Evolutionary conservation across 2,329 filamentous ascomycete species (phyloP).

Genomic region (Colletotrichum sp.): DNA sequence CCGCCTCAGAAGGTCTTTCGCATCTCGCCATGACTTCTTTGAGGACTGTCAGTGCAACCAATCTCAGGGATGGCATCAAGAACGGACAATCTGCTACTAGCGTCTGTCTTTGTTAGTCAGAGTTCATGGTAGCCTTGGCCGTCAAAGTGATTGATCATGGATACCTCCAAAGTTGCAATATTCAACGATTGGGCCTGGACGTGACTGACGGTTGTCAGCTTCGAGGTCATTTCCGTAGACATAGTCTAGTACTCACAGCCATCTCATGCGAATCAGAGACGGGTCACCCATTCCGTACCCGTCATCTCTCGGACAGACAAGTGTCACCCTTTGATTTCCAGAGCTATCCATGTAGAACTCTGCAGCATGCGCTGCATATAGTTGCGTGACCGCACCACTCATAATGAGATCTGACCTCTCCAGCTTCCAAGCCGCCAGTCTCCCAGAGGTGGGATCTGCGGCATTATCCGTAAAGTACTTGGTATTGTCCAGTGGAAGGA

Average conservation of each 20-base stretch:
- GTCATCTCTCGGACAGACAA: not conserved
- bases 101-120: not conserved
- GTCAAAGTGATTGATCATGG: not conserved
- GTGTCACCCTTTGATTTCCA: not conserved
- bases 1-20: not conserved
- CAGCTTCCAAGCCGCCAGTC: not conserved
- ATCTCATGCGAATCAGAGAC: not conserved
- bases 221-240: not conserved
- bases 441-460: not conserved
- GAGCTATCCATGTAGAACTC: conserved; percentile 1
- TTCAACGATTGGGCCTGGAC: not conserved
- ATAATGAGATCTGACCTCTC: not conserved
- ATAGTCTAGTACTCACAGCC: not conserved
- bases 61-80: not conserved
- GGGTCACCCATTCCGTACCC: not conserved
- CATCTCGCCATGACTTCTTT: not conserved
- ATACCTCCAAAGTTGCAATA: not conserved
- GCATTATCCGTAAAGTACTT: not conserved
- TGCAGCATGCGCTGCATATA: not conserved
- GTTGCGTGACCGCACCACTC: not conserved
- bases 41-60: not conserved
- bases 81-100: not conserved
- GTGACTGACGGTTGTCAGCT: not conserved
- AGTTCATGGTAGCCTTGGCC: not conserved
- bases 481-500: not conserved